These are phyloP conservation scores for Triticum dicoccoides DNA, from an alignment of 176 grass and related monocot species.

Conservation along the genomic window DNA sequence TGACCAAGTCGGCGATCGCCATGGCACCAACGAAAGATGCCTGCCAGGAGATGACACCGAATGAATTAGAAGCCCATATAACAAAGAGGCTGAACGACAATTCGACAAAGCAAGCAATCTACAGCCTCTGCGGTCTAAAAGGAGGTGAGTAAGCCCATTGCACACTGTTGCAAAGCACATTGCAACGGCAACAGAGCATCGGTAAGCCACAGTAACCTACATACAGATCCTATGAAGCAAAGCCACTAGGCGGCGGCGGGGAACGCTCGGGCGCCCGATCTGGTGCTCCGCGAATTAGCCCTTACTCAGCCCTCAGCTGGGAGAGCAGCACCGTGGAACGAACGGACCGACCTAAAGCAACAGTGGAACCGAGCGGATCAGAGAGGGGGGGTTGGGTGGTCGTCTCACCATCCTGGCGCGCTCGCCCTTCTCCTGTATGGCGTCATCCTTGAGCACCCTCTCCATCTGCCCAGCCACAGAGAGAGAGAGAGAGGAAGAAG, in stretches of 20 bases:
- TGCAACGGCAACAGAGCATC: not conserved
- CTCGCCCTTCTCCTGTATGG: conserved; percentile 37
- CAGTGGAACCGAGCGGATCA: not conserved
- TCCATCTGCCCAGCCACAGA: conserved; percentile 14
- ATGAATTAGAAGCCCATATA: not conserved
- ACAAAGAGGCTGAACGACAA: not conserved
- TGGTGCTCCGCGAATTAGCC: too few species aligned
- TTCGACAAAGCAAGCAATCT: not conserved
- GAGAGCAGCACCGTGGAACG: not conserved
- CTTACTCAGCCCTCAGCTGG: not conserved
- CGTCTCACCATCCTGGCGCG: conserved; percentile 38
- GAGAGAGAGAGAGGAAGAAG: not conserved
- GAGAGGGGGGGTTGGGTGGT: not conserved
- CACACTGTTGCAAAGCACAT: not conserved
- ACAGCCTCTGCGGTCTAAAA: not conserved
- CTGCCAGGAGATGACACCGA: conserved; percentile 21
- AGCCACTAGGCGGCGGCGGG: too few species aligned
- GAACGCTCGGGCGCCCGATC: too few species aligned
- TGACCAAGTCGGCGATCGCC: conserved; percentile 70
- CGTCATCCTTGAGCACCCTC: conserved; percentile 49
- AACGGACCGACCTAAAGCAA: not conserved
- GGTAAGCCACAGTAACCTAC: not conserved
- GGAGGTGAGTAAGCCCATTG: not conserved
- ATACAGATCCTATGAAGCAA: not conserved
- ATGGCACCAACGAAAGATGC: conserved; percentile 79